Conservation (phyloP, 1,284 basidiomycete genomes). For the Clitocybe nebularis region DNA sequence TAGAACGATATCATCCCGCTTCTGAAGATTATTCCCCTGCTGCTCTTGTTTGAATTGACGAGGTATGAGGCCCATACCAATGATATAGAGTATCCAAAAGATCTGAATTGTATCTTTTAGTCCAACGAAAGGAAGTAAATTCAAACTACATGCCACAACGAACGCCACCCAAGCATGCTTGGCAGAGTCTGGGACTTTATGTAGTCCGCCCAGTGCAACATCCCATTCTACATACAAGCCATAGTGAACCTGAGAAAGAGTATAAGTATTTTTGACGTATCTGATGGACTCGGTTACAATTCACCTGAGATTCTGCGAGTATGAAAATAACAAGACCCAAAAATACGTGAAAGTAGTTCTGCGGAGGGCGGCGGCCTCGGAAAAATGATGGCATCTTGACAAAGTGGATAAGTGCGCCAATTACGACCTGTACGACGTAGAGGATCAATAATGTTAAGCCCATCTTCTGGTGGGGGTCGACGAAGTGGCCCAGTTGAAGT, state of each 20-base stretch:
- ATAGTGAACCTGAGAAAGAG: conserved; percentile 37
- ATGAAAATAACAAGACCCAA: conserved; percentile 43
- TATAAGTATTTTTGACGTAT: not conserved
- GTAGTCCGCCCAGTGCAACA: conserved; percentile 29
- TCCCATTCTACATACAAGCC: conserved; percentile 46
- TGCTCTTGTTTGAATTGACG: conserved; percentile 41
- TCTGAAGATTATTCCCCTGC: conserved; percentile 14
- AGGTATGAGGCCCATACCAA: conserved; percentile 40
- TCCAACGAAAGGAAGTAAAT: not conserved
- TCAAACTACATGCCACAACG: conserved; percentile 34
- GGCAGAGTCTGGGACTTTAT: conserved; percentile 36
- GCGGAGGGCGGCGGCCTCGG: conserved; percentile 38
- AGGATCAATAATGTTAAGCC: conserved; percentile 57
- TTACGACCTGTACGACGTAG: conserved; percentile 45
- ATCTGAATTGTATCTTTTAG: conserved; percentile 25
- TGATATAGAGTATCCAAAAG: conserved; percentile 43
- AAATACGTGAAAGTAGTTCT: conserved; percentile 45
- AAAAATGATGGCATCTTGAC: conserved; percentile 38
- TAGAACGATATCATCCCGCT: conserved; percentile 8
- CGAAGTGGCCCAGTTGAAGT: conserved; percentile 30
- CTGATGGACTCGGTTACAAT: not conserved
- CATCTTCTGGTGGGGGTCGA: conserved; percentile 48
- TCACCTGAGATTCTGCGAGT: conserved; percentile 45
- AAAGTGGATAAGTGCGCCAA: conserved; percentile 53
- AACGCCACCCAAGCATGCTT: conserved; percentile 48